Percentiles rank a stretch among this genome's conserved stretches.
phyloP scores from a whole-genome alignment of 139 green algal genomes.

The Gonium pectorale region DNA sequence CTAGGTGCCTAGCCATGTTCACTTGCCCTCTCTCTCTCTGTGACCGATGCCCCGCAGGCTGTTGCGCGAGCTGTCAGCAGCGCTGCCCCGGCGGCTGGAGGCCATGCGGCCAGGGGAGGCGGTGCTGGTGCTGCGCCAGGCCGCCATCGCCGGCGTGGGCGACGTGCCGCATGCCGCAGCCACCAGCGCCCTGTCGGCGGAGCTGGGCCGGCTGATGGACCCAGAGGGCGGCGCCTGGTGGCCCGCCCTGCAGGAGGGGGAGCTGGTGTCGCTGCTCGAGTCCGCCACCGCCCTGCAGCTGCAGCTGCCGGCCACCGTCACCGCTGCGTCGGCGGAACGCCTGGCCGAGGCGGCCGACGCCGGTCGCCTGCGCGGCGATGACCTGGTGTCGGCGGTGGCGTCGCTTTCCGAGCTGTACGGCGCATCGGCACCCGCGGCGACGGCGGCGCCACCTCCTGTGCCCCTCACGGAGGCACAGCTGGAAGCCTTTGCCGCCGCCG shows the following conservation, averaged over 20 bases:
- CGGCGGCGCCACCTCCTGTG: background rate
- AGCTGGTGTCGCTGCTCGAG: background rate
- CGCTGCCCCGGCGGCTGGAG: constrained; percentile 2
- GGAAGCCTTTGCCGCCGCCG: background rate
- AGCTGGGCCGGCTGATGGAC: background rate
- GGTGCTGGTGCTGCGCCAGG: background rate
- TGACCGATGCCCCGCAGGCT: constrained; percentile 19
- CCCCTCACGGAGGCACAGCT: background rate
- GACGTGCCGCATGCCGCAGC: background rate
- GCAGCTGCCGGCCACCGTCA: background rate
- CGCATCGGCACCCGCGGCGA: too few relatives aligned
- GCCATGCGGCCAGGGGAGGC: background rate
- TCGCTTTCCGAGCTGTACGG: too few relatives aligned
- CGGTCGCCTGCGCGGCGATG: background rate
- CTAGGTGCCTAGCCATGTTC: too few relatives aligned
- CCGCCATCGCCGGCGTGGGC: background rate
- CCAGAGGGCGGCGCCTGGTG: background rate
- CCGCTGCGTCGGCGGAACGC: background rate
- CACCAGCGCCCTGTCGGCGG: background rate
- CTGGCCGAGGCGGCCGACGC: background rate
- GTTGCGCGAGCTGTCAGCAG: background rate
- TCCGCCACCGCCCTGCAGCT: background rate
- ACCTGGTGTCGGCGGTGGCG: too few relatives aligned
- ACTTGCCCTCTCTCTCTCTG: too few relatives aligned
- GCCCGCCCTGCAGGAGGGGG: background rate